Evolutionary conservation across 192 early-diverging fungal species (phyloP), one percentile per base, ranked within the genome.

Genomic region (Lobosporangium transversale): DNA sequence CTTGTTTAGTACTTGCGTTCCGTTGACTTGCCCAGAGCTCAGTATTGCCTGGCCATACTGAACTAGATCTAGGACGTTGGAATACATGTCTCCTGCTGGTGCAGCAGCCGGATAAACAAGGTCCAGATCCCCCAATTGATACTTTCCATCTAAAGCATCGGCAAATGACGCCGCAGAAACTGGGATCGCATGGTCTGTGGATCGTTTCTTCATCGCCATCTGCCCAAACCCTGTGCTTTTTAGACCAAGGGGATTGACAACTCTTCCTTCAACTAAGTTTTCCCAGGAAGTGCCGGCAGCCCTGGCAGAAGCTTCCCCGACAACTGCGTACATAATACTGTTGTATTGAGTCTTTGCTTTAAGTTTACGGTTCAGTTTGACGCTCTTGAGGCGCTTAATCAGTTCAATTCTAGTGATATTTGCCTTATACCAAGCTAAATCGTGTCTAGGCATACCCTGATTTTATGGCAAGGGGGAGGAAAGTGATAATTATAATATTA

Each of bases 241-340:
- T 7, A 70, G 32, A 15, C 59, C 53, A 1, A 70, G 53, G 37
- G 68, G 68, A 10, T 26, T 8, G 26, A 70, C 26, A 8, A 70
- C 37, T 23, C 62, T 70, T 26, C 9, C 35, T 0, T 20, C 1
- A 3, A 62, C 68, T 9, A 70, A 29, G 1, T 70, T 31, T 30
- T 56, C 35, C 31, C 50, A 70, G 26, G 68, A 53, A 5, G 62
- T 24, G 0, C 53, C 53, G 2, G 58, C 68, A 0, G 62, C 68
- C 29, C 62, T 70, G 53, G 58, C 58, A 9, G 68, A 58, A 23
- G 68, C 68, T 33, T 70, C 68, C 4, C 68, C 68, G 0, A 59
- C 68, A 37, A 70, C 35, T 40, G 36, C 18, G 45, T 62, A 70
- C 12, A 33, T 29, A 36, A 49, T 56, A 53, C 62, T 70, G 31